Evolutionary conservation across 805 yeast genomes (phyloP).

Genomic region (Candida koratica): DNA sequence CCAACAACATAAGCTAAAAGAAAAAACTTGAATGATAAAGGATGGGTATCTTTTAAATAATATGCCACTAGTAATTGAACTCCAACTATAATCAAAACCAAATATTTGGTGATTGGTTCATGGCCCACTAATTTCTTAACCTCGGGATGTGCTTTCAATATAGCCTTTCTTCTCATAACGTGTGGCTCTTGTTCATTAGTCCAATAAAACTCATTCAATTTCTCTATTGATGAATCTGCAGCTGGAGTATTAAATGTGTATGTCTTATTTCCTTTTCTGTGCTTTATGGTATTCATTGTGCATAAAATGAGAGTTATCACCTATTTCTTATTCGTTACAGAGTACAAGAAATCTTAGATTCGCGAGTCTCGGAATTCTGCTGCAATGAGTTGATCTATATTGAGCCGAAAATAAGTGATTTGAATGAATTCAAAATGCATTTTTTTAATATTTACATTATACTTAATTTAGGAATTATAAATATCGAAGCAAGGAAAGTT

Average conservation of each 20-base stretch:
- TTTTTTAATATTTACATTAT: too few relatives aligned
- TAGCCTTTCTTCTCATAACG: constrained; percentile 64
- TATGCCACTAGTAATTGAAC: constrained; percentile 68
- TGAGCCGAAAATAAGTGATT: too few relatives aligned
- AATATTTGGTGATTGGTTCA: constrained; percentile 82
- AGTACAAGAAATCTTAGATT: too few relatives aligned
- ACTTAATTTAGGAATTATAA: too few relatives aligned
- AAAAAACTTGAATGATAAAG: constrained; percentile 53
- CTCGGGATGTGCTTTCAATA: constrained; percentile 72
- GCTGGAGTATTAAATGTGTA: constrained; percentile 35
- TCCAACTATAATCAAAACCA: constrained; percentile 58
- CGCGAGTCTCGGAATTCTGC: too few relatives aligned
- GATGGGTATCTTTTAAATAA: constrained; percentile 51
- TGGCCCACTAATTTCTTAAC: constrained; percentile 77
- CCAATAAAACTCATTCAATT: constrained; percentile 72
- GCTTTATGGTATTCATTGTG: constrained; percentile 18
- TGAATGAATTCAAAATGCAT: too few relatives aligned
- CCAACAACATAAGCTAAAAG: constrained; percentile 72
- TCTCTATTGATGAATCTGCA: constrained; percentile 39
- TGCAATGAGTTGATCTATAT: too few relatives aligned
- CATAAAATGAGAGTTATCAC: too few relatives aligned
- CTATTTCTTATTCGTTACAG: too few relatives aligned
- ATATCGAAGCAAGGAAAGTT: too few relatives aligned
- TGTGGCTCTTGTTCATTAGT: constrained; percentile 82
- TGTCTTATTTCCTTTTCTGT: constrained; percentile 25